These are phyloP conservation scores for Scenedesmus sp. DNA, from an alignment of 163 green algal species.

Conservation along the genomic window DNA sequence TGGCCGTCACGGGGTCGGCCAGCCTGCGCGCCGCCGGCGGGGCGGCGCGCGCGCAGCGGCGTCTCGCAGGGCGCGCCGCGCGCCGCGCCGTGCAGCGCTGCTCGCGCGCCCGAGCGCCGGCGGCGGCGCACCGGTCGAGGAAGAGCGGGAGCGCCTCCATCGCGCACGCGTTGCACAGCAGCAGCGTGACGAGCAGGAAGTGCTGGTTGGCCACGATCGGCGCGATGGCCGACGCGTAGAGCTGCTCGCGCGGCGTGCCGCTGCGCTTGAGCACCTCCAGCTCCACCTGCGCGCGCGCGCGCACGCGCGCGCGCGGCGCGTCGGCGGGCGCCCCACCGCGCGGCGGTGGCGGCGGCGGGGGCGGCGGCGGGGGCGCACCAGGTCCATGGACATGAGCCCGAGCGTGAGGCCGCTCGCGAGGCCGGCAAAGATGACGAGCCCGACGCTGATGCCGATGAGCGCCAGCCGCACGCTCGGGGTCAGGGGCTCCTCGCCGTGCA, in stretches of 20 bases:
- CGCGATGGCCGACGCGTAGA: slow-evolving; percentile 58
- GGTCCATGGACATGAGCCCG: slow-evolving; percentile 80
- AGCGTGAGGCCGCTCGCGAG: slow-evolving; percentile 90
- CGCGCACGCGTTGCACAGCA: slow-evolving; percentile 88
- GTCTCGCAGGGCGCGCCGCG: too few relatives aligned
- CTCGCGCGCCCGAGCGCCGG: too few relatives aligned
- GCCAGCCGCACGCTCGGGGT: background rate
- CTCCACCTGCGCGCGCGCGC: too few relatives aligned
- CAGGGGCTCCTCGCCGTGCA: slow-evolving; percentile 1
- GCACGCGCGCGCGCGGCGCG: too few relatives aligned
- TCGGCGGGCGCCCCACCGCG: background rate
- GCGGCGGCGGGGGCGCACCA: too few relatives aligned
- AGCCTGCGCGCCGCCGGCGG: too few relatives aligned
- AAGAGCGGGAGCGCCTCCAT: slow-evolving; percentile 92
- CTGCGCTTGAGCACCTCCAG: slow-evolving; percentile 68
- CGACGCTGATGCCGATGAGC: slow-evolving; percentile 22
- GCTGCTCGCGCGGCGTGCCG: slow-evolving; percentile 50
- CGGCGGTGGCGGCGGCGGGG: background rate
- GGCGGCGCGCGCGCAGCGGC: too few relatives aligned
- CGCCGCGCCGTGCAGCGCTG: too few relatives aligned
- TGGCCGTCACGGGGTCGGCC: slow-evolving; percentile 80
- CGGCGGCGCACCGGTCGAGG: slow-evolving; percentile 86
- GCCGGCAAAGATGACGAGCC: slow-evolving; percentile 43
- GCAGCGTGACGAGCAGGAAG: slow-evolving; percentile 88
- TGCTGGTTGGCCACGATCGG: slow-evolving; percentile 78